A percentile compares a stretch with the other conserved stretches of the same genome.
Conservation (phyloP, 768 basidiomycete species). For the Termitomyces sp. region DNA sequence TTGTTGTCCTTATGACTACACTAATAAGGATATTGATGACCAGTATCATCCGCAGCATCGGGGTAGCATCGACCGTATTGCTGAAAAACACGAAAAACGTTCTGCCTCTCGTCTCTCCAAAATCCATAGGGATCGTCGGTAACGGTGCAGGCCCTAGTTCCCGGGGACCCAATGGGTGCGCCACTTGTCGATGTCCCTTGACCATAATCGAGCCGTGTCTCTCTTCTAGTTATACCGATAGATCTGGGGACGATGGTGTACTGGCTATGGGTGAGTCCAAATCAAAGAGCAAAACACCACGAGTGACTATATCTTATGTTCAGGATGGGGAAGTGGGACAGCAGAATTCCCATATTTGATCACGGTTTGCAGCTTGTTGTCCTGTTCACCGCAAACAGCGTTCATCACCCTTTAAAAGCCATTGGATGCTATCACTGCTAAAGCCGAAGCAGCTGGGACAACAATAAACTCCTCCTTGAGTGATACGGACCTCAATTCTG, state of each 20-base stretch:
- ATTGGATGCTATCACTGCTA: conserved; percentile 37
- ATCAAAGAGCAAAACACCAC: conserved; percentile 11
- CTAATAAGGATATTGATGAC: background rate
- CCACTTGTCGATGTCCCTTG: background rate
- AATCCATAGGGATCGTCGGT: conserved; percentile 51
- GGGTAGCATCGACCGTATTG: conserved; percentile 55
- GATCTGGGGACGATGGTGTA: conserved; percentile 51
- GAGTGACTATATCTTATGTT: background rate
- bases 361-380: conserved; percentile 24
- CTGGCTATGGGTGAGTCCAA: conserved; percentile 53
- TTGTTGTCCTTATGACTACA: background rate
- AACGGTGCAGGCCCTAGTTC: conserved; percentile 50
- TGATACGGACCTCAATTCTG: conserved; percentile 43
- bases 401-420: conserved; percentile 22
- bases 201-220: background rate
- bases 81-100: conserved; percentile 49
- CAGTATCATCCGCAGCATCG: conserved; percentile 54
- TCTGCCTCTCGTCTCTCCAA: conserved; percentile 40
- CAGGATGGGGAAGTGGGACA: conserved; percentile 48
- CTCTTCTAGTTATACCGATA: conserved; percentile 34
- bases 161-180: conserved; percentile 49
- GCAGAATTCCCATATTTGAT: conserved; percentile 47
- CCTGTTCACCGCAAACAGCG: background rate
- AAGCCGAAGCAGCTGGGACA: conserved; percentile 31
- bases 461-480: conserved; percentile 40